Evolutionary conservation across 257 asterid species (phyloP), one percentile per base, ranked within the genome.

Genomic region (Solanum appendiculatum): DNA sequence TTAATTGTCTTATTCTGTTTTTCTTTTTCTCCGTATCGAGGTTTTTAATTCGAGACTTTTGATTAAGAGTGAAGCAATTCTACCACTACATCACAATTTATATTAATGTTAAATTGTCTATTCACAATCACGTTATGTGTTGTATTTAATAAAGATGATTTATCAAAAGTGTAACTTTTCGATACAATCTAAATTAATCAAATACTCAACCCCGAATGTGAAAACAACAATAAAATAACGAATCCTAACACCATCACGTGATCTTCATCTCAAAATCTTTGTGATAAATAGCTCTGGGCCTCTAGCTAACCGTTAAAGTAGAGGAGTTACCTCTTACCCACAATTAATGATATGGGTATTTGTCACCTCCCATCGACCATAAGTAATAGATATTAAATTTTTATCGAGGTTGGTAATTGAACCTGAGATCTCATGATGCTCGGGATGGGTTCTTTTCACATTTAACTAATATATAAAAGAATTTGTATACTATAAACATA

Each of bases 31-130:
- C 14, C 11, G 11, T 42, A 3, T 42, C 0, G 0, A 42, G 3
- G 14, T 3, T 0, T 15, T 0, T 15, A 48, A 48, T 8, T 48
- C 3, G 8, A 16, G 3, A 48, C 1, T 0, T 48, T 0, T 48
- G 0, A 0, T 48, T 5, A 15, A 48, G 1, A 0, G 58, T 48
- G 58, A 48, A 48, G 0, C 1, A 48, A 0, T 48, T 20, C 15
- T 6, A 48, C 15, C 5, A 48, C 3, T 48, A 20, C 3, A 48
- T 16, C 56, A 14, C 15, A 15, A 48, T 1, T 1, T 3, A 5
- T 48, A 0, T 48, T 48, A 21, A 8, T 15, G 8, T 48, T 48
- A 16, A 51, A 18, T 51, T 51, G 3, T 51, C 60, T 18, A 51
- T 51, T 51, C 60, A 51, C 9, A 9, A 16, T 16, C 1, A 18